These are phyloP conservation scores for Xylaria intraflava DNA, from an alignment of 495 filamentous ascomycete species.

Conservation along the genomic window DNA sequence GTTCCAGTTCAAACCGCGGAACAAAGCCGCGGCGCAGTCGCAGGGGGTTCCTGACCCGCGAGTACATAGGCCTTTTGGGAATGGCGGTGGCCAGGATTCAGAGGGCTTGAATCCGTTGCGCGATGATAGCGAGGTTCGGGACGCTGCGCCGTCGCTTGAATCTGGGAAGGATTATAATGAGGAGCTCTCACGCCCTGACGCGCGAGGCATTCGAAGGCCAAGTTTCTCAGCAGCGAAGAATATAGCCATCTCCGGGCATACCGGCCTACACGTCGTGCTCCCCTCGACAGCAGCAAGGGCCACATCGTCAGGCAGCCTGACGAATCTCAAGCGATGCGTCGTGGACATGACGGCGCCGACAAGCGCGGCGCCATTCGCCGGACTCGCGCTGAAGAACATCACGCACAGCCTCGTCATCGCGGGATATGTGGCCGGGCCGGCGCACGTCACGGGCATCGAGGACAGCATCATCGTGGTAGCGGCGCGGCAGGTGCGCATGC, in stretches of 20 bases:
- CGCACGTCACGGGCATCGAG: slow-evolving; percentile 70
- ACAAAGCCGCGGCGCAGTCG: slow-evolving; percentile 8
- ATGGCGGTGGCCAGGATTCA: slow-evolving; percentile 13
- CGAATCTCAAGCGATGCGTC: slow-evolving; percentile 63
- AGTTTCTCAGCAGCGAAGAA: slow-evolving; percentile 53
- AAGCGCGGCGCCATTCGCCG: slow-evolving; percentile 59
- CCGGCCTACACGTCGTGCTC: slow-evolving; percentile 62
- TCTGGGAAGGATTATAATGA: slow-evolving; percentile 44
- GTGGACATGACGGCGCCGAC: slow-evolving; percentile 72
- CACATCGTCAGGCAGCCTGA: slow-evolving; percentile 65
- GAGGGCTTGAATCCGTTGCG: slow-evolving; percentile 3
- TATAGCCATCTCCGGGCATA: slow-evolving; percentile 59
- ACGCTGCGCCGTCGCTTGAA: slow-evolving; percentile 19
- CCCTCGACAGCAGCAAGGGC: slow-evolving; percentile 59
- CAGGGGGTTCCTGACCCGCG: slow-evolving; percentile 7
- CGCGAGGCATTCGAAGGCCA: slow-evolving; percentile 47
- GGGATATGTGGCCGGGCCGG: slow-evolving; percentile 68
- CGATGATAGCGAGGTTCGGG: slow-evolving; percentile 25
- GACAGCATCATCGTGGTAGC: slow-evolving; percentile 69
- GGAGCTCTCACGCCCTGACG: slow-evolving; percentile 33
- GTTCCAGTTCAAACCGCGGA: slow-evolving; percentile 42
- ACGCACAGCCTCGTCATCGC: slow-evolving; percentile 63
- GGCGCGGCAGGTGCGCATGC: slow-evolving; percentile 83
- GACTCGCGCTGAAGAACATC: slow-evolving; percentile 65
- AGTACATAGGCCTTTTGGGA: slow-evolving; percentile 15